Base-by-base conservation (phyloP, 1,284 basidiomycete species). In the Ganoderma sp. region DNA sequence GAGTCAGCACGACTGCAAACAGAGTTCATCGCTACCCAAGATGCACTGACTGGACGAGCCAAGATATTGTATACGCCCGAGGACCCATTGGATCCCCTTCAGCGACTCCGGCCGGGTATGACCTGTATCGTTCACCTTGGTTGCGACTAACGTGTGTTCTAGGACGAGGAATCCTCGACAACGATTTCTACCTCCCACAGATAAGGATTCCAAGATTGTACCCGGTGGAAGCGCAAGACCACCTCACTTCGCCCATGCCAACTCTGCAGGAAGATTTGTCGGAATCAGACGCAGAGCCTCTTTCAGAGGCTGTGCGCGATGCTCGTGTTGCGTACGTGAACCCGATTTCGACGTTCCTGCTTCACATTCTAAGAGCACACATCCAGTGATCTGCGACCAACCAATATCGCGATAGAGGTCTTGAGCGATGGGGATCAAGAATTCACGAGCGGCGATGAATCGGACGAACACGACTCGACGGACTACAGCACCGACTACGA, bases 21-120 rank as follows among this genome's bases (percentile, higher is more conserved):
- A 14, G 79, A 83, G 10, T 97, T 94, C 76, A 76, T 97, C 22
- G 79, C 80, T n/a, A 81, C 83, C 57, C 92, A 97, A 78, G 96
- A 97, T 77, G 75, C 73, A 22, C 76, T 82, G 19, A 95, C 93
- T 2, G 85, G 84, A 28, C 85, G 96, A 69, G 88, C 89, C 3
- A 82, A 82, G 72, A 83, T 82, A 69, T 81, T 95, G 74, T 87
- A 93, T 37, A 52, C n/a, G 17, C 58, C 43, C 0, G 71, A 72
- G 22, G 73, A 69, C 64, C 71, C 60, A 48, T 65, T 61, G 22
- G 68, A 57, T 45, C 64, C 65, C 2, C 65, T 54, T 58, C 69
- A 52, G 37, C 61, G 32, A 12, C 32, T 70, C 59, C 66, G 74
- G 67, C 71, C 71, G 56, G 71, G 71, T 72, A 72, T 70, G 71